Conservation (phyloP, 2,329 filamentous ascomycete species). For the Clarireedia homoeocarpa region DNA sequence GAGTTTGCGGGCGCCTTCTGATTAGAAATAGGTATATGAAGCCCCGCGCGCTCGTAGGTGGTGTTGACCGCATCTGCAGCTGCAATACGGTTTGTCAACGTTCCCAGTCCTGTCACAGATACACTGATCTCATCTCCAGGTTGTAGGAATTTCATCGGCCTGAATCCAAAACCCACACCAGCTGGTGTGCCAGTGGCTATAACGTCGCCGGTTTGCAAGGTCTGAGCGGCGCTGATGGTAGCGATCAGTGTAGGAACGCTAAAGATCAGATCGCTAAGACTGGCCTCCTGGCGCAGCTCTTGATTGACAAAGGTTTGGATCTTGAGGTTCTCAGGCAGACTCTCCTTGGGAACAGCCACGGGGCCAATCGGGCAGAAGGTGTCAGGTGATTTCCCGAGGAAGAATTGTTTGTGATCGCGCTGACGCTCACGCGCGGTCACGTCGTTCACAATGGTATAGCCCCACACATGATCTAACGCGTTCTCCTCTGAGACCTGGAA, state of each 20-base stretch:
- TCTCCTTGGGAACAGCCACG: too few species aligned
- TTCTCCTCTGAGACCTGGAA: conserved; percentile 30
- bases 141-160: conserved; percentile 35
- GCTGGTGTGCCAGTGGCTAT: conserved; percentile 42
- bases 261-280: conserved; percentile 43
- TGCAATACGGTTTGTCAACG: conserved; percentile 33
- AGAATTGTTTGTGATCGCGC: conserved; percentile 54
- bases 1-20: too few species aligned
- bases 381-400: conserved; percentile 47
- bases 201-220: conserved; percentile 42
- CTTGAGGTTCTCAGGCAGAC: conserved; percentile 31
- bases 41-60: too few species aligned
- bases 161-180: conserved; percentile 40
- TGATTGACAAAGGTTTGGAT: conserved; percentile 41
- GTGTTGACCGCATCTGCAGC: background rate
- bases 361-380: conserved; percentile 45
- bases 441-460: conserved; percentile 48
- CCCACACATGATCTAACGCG: conserved; percentile 22
- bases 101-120: conserved; percentile 35
- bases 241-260: conserved; percentile 38
- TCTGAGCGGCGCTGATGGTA: conserved; percentile 42
- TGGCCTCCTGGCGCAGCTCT: conserved; percentile 41
- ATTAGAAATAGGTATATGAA: too few species aligned
- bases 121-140: conserved; percentile 36
- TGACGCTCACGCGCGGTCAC: conserved; percentile 46